These are phyloP conservation scores for Spathaspora sp. DNA, from an alignment of 805 yeast genomes.

Conservation along the genomic window DNA sequence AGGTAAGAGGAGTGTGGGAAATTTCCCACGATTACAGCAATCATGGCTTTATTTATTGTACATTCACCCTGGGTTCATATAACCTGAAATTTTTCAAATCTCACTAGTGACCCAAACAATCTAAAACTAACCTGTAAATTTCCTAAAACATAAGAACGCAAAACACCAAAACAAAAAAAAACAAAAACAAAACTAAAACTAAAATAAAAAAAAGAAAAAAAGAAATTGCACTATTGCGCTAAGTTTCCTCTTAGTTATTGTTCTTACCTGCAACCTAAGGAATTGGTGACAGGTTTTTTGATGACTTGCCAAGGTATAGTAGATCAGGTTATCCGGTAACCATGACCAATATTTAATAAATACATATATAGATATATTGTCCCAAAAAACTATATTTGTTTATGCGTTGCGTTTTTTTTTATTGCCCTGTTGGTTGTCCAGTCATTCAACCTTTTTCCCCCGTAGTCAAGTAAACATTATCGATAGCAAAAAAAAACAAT, in stretches of 20 bases:
- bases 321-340: too few species aligned
- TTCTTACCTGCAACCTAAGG: too few species aligned
- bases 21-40: neutral
- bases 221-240: neutral
- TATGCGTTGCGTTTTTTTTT: too few species aligned
- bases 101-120: neutral
- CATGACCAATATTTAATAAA: too few species aligned
- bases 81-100: neutral
- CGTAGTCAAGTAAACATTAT: too few species aligned
- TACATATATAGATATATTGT: too few species aligned
- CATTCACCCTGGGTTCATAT: neutral
- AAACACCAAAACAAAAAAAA: neutral
- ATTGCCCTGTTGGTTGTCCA: too few species aligned
- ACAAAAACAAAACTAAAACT: neutral
- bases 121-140: neutral
- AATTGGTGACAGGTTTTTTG: too few species aligned
- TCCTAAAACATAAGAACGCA: neutral
- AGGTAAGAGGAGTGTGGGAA: neutral
- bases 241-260: too few species aligned
- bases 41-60: neutral
- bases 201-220: neutral
- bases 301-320: too few species aligned
- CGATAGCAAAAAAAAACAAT: neutral
- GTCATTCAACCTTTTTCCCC: too few species aligned
- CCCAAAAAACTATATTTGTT: too few species aligned